phyloP scores from a whole-genome alignment of 352 stramenopile species.

The Thalassiosira exigua region DNA sequence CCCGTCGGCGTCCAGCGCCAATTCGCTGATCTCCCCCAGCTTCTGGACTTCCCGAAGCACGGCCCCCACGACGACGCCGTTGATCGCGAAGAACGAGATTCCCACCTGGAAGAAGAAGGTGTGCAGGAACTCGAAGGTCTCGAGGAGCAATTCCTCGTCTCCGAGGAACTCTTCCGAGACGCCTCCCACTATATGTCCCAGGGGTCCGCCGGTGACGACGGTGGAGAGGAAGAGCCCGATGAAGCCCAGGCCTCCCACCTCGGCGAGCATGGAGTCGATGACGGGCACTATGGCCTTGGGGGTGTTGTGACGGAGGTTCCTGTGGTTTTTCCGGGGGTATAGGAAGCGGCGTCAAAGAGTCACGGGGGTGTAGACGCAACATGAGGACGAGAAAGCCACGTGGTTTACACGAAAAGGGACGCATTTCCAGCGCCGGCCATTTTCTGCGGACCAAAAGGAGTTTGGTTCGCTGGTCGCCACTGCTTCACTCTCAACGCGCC shows the following conservation, averaged over 20 bases:
- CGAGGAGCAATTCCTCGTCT: conserved; percentile 50
- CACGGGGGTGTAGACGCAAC: too few relatives aligned
- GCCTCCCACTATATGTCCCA: conserved; percentile 24
- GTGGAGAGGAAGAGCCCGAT: conserved; percentile 46
- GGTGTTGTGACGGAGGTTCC: conserved; percentile 32
- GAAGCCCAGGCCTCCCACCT: conserved; percentile 56
- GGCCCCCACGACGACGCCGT: conserved; percentile 27
- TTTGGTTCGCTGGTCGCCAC: too few relatives aligned
- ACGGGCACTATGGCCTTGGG: conserved; percentile 43
- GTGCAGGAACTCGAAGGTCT: conserved; percentile 61
- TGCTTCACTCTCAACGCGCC: too few relatives aligned
- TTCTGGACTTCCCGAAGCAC: conserved; percentile 41
- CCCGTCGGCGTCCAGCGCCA: conserved; percentile 43
- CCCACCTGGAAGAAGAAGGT: conserved; percentile 60
- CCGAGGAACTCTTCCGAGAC: conserved; percentile 47
- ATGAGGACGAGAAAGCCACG: too few relatives aligned
- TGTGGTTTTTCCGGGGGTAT: too few relatives aligned
- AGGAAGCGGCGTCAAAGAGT: too few relatives aligned
- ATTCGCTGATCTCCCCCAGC: conserved; percentile 24
- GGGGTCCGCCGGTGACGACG: conserved; percentile 30
- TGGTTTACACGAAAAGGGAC: too few relatives aligned
- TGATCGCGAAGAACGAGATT: conserved; percentile 51
- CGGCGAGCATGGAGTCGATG: conserved; percentile 53
- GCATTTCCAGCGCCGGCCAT: too few relatives aligned
- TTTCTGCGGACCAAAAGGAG: too few relatives aligned